Evolutionary conservation across 352 stramenopile species (phyloP), one percentile per base, ranked within the genome.

Genomic region (Porosira glacialis): DNA sequence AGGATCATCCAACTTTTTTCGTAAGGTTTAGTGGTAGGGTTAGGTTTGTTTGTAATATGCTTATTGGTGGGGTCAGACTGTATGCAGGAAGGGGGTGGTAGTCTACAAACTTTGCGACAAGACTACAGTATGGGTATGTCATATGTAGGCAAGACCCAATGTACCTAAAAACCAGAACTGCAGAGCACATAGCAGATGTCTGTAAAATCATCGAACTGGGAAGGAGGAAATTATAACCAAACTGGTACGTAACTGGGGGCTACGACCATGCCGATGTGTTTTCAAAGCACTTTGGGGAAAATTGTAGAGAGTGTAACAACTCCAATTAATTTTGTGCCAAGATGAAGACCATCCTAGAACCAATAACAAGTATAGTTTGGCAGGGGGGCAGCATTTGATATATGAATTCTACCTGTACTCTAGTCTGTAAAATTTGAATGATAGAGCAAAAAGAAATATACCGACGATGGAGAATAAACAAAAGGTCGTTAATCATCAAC

Each of bases 191-290:
- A 10, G 21, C 2, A 7, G n/a, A 51, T 15, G 21, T 51, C 4
- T 51, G 43, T 19, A 51, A 51, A 6, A 17, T 51, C n/a, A 51
- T 51, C 31, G 43, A 51, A 51, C 17, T 11, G 4, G 43, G 43
- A 3, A 51, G 43, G 21, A 30, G 7, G 17, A 51, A 51, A 15
- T 51, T 2, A 33, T 19, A 24, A 2, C 3, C 3, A 6, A 30
- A 51, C 21, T 51, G 43, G 43, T 26, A 26, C n/a, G 43, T 2
- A 3, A 51, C 19, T 30, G 43, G 43, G 7, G 43, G 43, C 15
- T 51, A 51, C 21, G 2, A 26, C 7, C 5, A 30, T 17, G 43
- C 43, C 5, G 43, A 51, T 30, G 15, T 24, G 8, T 31, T 51
- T 26, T 26, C 43, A 30, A 51, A 51, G n/a, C 43, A 51, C 17